These are phyloP conservation scores for Trametes maxima DNA, from an alignment of 768 basidiomycete genomes.

Conservation along the genomic window DNA sequence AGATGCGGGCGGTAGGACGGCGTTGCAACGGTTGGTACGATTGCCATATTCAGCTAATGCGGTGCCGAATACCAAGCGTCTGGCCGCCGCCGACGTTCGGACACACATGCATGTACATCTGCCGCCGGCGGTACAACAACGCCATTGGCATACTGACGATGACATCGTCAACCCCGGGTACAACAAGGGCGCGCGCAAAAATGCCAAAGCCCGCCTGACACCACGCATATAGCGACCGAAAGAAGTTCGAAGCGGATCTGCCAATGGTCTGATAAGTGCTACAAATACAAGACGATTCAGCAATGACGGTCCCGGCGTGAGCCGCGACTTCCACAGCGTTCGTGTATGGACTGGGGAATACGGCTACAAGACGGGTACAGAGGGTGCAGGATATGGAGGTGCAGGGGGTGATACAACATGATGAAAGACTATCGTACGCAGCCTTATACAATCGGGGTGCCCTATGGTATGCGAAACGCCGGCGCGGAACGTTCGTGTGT, in stretches of 20 bases:
- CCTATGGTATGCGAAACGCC: constrained; percentile 4
- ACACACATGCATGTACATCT: no score
- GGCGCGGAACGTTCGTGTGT: constrained; percentile 13
- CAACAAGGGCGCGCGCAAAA: no score
- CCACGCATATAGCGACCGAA: no score
- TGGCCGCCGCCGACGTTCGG: no score
- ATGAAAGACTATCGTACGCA: background rate
- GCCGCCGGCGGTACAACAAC: no score
- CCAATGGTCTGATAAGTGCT: background rate
- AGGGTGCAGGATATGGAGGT: background rate
- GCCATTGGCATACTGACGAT: no score
- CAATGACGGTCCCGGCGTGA: background rate
- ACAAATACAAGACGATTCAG: background rate
- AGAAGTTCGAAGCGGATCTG: background rate
- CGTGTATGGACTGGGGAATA: constrained; percentile 11
- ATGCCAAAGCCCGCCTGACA: no score
- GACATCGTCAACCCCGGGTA: no score
- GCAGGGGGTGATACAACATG: constrained; percentile 10
- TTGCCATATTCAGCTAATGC: no score
- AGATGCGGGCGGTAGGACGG: no score
- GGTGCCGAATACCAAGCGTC: no score
- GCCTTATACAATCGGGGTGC: background rate
- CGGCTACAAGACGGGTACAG: background rate
- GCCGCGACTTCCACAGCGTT: background rate
- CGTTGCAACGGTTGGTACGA: no score